Conservation (phyloP, 768 basidiomycete genomes). For the Coprinopsis strossmayeri region DNA sequence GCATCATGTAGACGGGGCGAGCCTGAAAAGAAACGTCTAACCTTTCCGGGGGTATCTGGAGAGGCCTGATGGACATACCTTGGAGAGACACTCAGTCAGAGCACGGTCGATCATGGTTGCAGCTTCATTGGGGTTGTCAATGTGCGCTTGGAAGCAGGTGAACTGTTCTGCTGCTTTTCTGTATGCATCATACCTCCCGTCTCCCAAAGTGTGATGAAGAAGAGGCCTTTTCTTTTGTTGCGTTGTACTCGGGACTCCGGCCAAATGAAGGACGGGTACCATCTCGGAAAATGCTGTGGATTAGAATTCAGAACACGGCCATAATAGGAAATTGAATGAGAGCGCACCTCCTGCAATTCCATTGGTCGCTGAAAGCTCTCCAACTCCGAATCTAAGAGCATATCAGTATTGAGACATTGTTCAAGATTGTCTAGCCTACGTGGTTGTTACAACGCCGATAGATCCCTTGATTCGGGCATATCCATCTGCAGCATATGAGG, state of each 20-base stretch:
- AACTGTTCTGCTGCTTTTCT: conserved; percentile 68
- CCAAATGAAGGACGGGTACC: conserved; percentile 84
- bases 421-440: conserved; percentile 6
- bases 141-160: conserved; percentile 56
- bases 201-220: conserved; percentile 85
- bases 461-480: conserved; percentile 84
- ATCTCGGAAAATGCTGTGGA: conserved; percentile 73
- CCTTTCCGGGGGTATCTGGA: background rate
- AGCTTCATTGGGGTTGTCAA: conserved; percentile 49
- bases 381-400: conserved; percentile 69
- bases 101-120: conserved; percentile 73
- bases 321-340: background rate
- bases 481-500: conserved; percentile 88
- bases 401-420: background rate
- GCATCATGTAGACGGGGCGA: conserved; percentile 80
- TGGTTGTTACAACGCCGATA: conserved; percentile 52
- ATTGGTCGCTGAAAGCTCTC: conserved; percentile 82
- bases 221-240: conserved; percentile 67
- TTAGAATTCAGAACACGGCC: background rate
- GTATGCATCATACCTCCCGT: conserved; percentile 82
- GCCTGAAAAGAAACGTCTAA: conserved; percentile 33
- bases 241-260: conserved; percentile 68
- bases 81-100: conserved; percentile 59
- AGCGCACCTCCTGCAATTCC: conserved; percentile 67
- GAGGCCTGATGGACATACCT: conserved; percentile 24